These are phyloP conservation scores for Neoboletus brunneissimus DNA, from an alignment of 768 basidiomycete species.

Conservation along the genomic window DNA sequence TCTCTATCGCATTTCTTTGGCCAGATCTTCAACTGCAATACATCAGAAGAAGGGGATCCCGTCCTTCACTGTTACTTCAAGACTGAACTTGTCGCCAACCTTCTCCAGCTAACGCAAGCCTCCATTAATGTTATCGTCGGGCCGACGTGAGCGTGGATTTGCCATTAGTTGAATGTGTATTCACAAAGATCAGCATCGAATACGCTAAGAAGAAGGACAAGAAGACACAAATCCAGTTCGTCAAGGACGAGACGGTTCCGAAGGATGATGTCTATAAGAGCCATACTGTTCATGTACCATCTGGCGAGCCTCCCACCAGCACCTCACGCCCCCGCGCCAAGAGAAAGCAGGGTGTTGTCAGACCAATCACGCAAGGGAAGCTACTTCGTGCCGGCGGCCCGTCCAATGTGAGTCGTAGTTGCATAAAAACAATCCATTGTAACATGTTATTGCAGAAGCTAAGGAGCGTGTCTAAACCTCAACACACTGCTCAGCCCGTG, in stretches of 20 bases:
- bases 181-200: slow-evolving; percentile 57
- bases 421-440: background rate
- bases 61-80: slow-evolving; percentile 91
- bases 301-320: slow-evolving; percentile 84
- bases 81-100: slow-evolving; percentile 84
- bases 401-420: slow-evolving; percentile 43
- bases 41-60: slow-evolving; percentile 92
- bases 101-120: slow-evolving; percentile 78
- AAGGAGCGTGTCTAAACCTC: slow-evolving; percentile 35
- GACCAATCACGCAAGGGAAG: slow-evolving; percentile 84
- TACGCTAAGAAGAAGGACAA: slow-evolving; percentile 99
- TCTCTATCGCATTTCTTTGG: slow-evolving; percentile 7
- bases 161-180: background rate
- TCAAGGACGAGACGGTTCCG: slow-evolving; percentile 82
- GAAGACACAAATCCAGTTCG: slow-evolving; percentile 77
- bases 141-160: slow-evolving; percentile 60
- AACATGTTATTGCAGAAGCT: slow-evolving; percentile 41
- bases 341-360: slow-evolving; percentile 81
- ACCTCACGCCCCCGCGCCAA: slow-evolving; percentile 80
- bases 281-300: slow-evolving; percentile 80
- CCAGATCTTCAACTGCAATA: slow-evolving; percentile 73
- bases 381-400: slow-evolving; percentile 76
- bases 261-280: slow-evolving; percentile 91
- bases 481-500: slow-evolving; percentile 49
- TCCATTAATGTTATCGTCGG: slow-evolving; percentile 70